Base-by-base conservation (phyloP, 495 filamentous ascomycete genomes). In the Aspergillus avenaceus region DNA sequence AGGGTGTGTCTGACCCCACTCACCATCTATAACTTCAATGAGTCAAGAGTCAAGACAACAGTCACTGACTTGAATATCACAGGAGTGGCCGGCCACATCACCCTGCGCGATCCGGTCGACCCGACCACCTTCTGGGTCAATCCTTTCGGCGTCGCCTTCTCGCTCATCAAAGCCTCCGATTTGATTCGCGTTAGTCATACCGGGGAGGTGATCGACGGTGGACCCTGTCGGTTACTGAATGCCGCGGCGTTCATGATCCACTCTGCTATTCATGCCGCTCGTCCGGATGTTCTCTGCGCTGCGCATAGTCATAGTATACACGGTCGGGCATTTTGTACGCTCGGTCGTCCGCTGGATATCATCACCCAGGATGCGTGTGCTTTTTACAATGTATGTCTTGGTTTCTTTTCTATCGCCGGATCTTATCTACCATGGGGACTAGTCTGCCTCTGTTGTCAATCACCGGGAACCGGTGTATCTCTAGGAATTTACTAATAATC, bases 101-200 rank as follows among this genome's bases (percentile, higher is more conserved):
- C 80, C 40, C 53, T 84, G 32, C 71, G 81, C 22, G 86, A 89
- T 59, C 86, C 86, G 8, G 78, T 89, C 11, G 82, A 87, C 28
- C 81, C 84, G 0, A 59, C 62, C 6, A 80, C 77, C 3, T 90
- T 90, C 72, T 90, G 86, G 87, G 87, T 91, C 18, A 91, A 91
- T 52, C 88, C 88, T 0, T 87, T 90, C 56, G 87, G 88, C 25
- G 75, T 82, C 8, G 76, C 84, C 0, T 91, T 89, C 66, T 80
- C 78, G 18, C 63, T 84, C 47, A 86, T 91, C 42, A 86, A 80
- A 47, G 76, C 76, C 24, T 84, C 79, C 8, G 85, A 90, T 59
- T 74, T 92, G 24, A 87, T 92, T 53, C 80, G 76, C 27, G 86
- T 92, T 27, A 71, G 85, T 56, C 72, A 83, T 40, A 56, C 68